Base-by-base conservation (phyloP, 371 early-diverging fungal genomes). In the Actinomortierella ambigua region DNA sequence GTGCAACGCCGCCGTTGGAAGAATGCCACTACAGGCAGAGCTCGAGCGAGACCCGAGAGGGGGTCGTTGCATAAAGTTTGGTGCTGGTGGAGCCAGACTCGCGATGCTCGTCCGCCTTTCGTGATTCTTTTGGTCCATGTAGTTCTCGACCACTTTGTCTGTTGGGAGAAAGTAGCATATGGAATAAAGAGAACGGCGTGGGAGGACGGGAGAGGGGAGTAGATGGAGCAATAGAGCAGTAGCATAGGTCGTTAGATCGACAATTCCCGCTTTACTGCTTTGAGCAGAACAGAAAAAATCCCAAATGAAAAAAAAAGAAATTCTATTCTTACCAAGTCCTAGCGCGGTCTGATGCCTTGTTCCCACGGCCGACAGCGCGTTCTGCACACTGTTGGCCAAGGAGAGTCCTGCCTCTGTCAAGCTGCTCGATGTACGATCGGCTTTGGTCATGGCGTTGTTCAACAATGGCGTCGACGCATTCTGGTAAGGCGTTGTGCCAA, bases 311-410 rank as follows among this genome's bases (percentile, higher is more conserved):
- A 22, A 40, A 13, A 39, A 50, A 13, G 3, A 42, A 44, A 29
- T 43, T n/a, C n/a, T n/a, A n/a, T n/a, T n/a, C n/a, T n/a, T 61
- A 65, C 71, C 73, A 41, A 73, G 51, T 40, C 66, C 62, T 3
- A 73, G 68, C 8, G 56, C 24, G 17, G 63, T 63, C 15, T 67
- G 66, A 22, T 73, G 75, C 15, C 68, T 67, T 9, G 75, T 57
- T 23, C 71, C 71, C 15, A 71, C 63, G 2, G 71, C 53, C 1
- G 66, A 51, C 13, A 65, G 53, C 20, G 62, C 63, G 39, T 71
- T 65, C 26, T 70, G 65, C 22, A 71, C 40, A 23, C 62, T 60
- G 40, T 50, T 66, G 3, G 75, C 53, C 20, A 73, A 39, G 18
- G 55, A 62, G 26, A 63, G 59, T 14, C 57, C 47, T 26, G 57